Evolutionary conservation across 139 green algal genomes (phyloP), one percentile per base, ranked within the genome.

Genomic region (Picochlorum sp.): DNA sequence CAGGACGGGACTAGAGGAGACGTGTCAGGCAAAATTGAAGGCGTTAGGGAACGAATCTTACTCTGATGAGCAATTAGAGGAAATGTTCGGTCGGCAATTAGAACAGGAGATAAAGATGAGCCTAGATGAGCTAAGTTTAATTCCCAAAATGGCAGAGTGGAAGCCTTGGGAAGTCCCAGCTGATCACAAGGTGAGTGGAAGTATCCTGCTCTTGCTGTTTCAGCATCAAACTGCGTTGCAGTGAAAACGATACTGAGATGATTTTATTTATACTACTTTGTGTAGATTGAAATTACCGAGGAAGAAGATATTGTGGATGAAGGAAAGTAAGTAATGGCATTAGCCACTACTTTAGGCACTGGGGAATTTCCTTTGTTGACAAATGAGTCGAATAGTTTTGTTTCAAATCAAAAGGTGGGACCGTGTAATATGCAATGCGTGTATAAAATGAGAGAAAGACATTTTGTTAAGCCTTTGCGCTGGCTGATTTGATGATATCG

Each of bases 101-200:
- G 75, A 82, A 57, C 47, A 77, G 59, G 55, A 77, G 20, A 78
- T 77, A 33, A 60, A 67, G 59, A 33, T 70, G 50, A 63, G 59
- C 43, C 26, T 67, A 36, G 64, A 81, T 22, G 75, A 82, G 59
- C 68, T 82, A 51, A 28, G 22, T 9, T 51, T 82, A 22, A 74
- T 82, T 53, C 68, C 73, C 26, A 79, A 82, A 45, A 81, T 81
- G 76, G 66, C 65, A 49, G 72, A 77, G 41, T 83, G 75, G 75
- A 61, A 64, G 59, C 75, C 75, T 1, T 83, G 75, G 75, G 75
- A 79, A 14, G 75, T 80, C 10, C 72, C 72, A 26, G 58, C 59
- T 29, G 68, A 59, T 33, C 33, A 75, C 58, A 74, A 31, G 40
- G 26, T 72, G n/a, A n/a, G n/a, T n/a, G n/a, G n/a, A n/a, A n/a